phyloP scores from a whole-genome alignment of 805 yeast genomes.

The Saccharomyces kudriavzevii region DNA sequence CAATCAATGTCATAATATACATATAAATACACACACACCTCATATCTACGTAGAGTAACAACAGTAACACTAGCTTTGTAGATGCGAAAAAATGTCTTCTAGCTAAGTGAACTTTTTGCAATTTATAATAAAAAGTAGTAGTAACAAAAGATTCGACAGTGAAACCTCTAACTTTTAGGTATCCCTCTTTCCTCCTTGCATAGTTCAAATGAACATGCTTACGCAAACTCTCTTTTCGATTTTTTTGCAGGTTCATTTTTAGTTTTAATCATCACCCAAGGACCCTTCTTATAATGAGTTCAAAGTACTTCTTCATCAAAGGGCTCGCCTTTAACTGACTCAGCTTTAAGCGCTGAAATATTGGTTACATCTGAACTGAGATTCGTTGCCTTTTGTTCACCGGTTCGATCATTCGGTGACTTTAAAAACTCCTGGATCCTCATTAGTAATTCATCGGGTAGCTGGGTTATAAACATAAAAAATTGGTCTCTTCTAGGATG shows the following conservation, averaged over 20 bases:
- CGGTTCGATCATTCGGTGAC: neutral
- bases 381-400: neutral
- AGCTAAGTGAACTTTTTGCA: neutral
- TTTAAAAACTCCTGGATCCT: constrained; percentile 5
- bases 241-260: too few species aligned
- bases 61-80: neutral
- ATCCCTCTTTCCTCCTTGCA: neutral
- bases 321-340: neutral
- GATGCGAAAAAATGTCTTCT: neutral
- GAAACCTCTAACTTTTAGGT: neutral
- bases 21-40: neutral
- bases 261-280: too few species aligned
- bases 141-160: neutral
- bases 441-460: constrained; percentile 19
- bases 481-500: constrained; percentile 17
- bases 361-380: neutral
- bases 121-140: neutral
- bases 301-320: neutral
- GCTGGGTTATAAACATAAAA: constrained; percentile 18
- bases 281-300: neutral
- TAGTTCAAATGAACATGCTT: neutral
- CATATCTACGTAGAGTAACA: neutral
- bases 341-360: neutral
- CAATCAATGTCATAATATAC: neutral
- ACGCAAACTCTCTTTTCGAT: too few species aligned